A percentile compares a stretch with the other conserved stretches of the same genome.
Conservation (phyloP, 2,329 filamentous ascomycete species). For the Monosporascus sp. region DNA sequence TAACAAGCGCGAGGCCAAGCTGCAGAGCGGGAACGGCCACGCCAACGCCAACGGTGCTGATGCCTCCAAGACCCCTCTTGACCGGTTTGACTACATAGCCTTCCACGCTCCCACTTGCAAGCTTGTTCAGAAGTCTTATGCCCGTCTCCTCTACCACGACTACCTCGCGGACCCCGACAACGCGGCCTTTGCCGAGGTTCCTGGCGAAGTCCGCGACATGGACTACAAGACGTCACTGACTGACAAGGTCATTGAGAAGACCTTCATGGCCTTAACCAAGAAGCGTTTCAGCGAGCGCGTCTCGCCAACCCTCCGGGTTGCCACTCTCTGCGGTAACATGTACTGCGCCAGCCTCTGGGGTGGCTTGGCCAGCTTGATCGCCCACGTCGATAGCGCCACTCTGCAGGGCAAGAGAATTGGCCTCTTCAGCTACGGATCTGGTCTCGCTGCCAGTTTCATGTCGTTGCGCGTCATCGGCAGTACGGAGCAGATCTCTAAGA, state of each 20-base stretch:
- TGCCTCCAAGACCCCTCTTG: constrained; percentile 56
- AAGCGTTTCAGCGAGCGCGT: constrained; percentile 79
- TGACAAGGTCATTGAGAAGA: constrained; percentile 82
- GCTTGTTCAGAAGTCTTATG: constrained; percentile 80
- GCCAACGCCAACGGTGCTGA: constrained; percentile 45
- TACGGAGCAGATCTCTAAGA: constrained; percentile 61
- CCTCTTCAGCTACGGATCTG: constrained; percentile 76
- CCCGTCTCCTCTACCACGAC: constrained; percentile 79
- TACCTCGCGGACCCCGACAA: constrained; percentile 66
- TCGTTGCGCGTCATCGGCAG: constrained; percentile 69
- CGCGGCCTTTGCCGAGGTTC: constrained; percentile 66
- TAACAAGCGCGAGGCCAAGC: constrained; percentile 62
- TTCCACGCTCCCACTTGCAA: constrained; percentile 88
- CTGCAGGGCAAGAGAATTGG: constrained; percentile 68
- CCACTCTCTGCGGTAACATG: constrained; percentile 70
- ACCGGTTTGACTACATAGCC: constrained; percentile 77
- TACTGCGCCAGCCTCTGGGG: constrained; percentile 69
- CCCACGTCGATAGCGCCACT: constrained; percentile 54
- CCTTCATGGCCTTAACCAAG: constrained; percentile 78
- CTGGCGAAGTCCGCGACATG: constrained; percentile 70
- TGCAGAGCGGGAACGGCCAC: constrained; percentile 47
- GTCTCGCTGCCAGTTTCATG: constrained; percentile 66
- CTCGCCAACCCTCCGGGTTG: constrained; percentile 65
- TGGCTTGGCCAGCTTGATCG: constrained; percentile 66
- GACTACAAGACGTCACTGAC: constrained; percentile 73